These are phyloP conservation scores for Sphagnurus paluster DNA, from an alignment of 1,284 basidiomycete species.

Conservation along the genomic window DNA sequence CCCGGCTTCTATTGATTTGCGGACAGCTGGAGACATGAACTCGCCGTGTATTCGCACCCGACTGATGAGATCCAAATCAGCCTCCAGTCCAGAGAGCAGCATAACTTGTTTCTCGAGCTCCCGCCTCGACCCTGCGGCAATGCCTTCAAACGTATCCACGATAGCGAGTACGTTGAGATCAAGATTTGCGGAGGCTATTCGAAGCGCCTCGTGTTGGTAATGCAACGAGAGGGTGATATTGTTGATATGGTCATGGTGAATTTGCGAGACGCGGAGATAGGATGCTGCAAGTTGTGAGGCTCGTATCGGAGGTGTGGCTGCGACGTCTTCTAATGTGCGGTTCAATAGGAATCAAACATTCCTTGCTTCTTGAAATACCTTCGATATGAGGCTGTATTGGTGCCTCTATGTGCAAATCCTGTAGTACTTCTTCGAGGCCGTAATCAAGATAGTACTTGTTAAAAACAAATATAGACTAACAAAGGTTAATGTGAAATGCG, in stretches of 20 bases:
- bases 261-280: slow-evolving; percentile 60
- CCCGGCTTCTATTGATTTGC: slow-evolving; percentile 67
- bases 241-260: slow-evolving; percentile 60
- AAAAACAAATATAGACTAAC: slow-evolving; percentile 66
- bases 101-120: slow-evolving; percentile 65
- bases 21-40: slow-evolving; percentile 65
- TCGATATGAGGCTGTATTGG: slow-evolving; percentile 65
- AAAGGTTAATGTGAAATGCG: slow-evolving; percentile 8
- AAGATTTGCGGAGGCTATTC: slow-evolving; percentile 65
- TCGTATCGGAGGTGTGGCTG: slow-evolving; percentile 70
- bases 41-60: slow-evolving; percentile 69
- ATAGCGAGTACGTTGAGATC: slow-evolving; percentile 71
- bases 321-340: slow-evolving; percentile 49
- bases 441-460: slow-evolving; percentile 76
- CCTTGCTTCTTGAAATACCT: slow-evolving; percentile 45
- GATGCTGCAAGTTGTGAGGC: slow-evolving; percentile 64
- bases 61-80: slow-evolving; percentile 68
- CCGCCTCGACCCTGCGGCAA: slow-evolving; percentile 51
- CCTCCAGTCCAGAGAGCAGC: slow-evolving; percentile 60
- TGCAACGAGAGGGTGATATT: slow-evolving; percentile 51
- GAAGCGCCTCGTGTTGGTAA: slow-evolving; percentile 64
- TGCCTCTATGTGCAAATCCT: slow-evolving; percentile 56
- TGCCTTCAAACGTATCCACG: slow-evolving; percentile 66
- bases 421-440: slow-evolving; percentile 61
- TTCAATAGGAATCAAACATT: neutral